Evolutionary conservation across 768 basidiomycete species (phyloP).

Genomic region (Auricularia sp.): DNA sequence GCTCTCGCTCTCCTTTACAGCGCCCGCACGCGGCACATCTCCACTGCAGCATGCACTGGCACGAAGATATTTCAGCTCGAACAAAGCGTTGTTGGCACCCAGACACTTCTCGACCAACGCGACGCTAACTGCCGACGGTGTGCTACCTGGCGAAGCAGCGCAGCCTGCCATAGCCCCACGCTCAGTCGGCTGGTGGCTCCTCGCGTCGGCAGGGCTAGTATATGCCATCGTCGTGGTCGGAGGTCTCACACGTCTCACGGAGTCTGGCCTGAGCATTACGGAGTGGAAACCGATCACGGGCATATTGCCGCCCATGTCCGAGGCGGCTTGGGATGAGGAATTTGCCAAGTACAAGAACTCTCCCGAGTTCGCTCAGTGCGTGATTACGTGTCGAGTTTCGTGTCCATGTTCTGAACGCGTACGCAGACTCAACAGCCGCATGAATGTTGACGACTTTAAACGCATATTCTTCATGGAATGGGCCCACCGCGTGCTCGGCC

Average conservation of each 20-base stretch:
- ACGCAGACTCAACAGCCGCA: slow-evolving; percentile 75
- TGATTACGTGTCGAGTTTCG: slow-evolving; percentile 11
- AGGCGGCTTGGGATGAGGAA: slow-evolving; percentile 72
- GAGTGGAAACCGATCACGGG: slow-evolving; percentile 96
- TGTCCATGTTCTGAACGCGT: slow-evolving; percentile 6
- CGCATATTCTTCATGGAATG: slow-evolving; percentile 98
- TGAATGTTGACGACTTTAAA: slow-evolving; percentile 86
- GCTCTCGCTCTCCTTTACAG: not conserved
- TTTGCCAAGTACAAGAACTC: slow-evolving; percentile 92
- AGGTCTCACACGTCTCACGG: slow-evolving; percentile 91
- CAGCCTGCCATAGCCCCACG: slow-evolving; percentile 50
- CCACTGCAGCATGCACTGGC: not conserved
- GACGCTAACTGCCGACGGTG: slow-evolving; percentile 10
- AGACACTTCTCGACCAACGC: slow-evolving; percentile 33
- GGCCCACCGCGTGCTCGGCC: slow-evolving; percentile 88
- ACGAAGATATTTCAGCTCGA: slow-evolving; percentile 3
- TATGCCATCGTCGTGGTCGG: slow-evolving; percentile 92
- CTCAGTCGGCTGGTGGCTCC: slow-evolving; percentile 74
- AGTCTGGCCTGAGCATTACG: slow-evolving; percentile 94
- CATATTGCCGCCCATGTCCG: slow-evolving; percentile 68
- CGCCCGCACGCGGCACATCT: not conserved
- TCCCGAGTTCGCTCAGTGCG: slow-evolving; percentile 92
- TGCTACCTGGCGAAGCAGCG: slow-evolving; percentile 12
- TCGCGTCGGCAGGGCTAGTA: slow-evolving; percentile 74
- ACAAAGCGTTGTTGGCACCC: slow-evolving; percentile 15